Evolutionary conservation across 2,329 filamentous ascomycete species (phyloP).

Genomic region (Pseudocercospora macadamiae): DNA sequence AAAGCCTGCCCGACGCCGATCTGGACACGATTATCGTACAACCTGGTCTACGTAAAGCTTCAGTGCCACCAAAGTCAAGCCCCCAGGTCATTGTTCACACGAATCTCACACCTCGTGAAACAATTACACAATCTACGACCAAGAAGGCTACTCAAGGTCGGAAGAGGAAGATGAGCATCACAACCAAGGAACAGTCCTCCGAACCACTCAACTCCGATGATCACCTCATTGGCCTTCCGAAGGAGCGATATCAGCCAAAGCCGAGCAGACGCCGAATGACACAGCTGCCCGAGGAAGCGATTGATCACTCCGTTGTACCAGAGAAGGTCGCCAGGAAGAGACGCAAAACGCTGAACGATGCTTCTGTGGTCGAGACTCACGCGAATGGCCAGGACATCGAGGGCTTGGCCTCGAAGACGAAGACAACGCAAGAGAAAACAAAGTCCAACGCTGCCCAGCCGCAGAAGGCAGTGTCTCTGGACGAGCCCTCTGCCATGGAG

Average conservation of each 20-base stretch:
- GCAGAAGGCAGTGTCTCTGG: background rate
- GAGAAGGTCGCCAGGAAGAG: conserved; percentile 49
- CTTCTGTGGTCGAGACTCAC: background rate
- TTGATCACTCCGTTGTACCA: conserved; percentile 40
- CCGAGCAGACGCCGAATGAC: conserved; percentile 41
- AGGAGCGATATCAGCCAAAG: conserved; percentile 44
- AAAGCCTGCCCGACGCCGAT: too few species aligned
- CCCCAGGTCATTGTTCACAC: conserved; percentile 22
- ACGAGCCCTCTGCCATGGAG: too few species aligned
- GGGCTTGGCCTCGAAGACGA: background rate
- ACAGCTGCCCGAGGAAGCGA: conserved; percentile 28
- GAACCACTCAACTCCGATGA: conserved; percentile 37
- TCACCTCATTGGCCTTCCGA: conserved; percentile 40
- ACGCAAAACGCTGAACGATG: conserved; percentile 34
- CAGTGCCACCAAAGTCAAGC: conserved; percentile 21
- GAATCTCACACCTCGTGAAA: conserved; percentile 20
- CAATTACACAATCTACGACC: conserved; percentile 1
- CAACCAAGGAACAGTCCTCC: conserved; percentile 11
- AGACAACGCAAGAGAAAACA: background rate
- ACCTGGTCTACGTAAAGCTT: background rate
- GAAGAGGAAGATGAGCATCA: conserved; percentile 25
- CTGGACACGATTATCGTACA: too few species aligned
- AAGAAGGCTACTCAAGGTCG: conserved; percentile 22
- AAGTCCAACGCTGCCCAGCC: background rate
- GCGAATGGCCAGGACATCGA: background rate